Evolutionary conservation across 768 basidiomycete species (phyloP), one percentile per base, ranked within the genome.

Genomic region (Termitomyces sp.): DNA sequence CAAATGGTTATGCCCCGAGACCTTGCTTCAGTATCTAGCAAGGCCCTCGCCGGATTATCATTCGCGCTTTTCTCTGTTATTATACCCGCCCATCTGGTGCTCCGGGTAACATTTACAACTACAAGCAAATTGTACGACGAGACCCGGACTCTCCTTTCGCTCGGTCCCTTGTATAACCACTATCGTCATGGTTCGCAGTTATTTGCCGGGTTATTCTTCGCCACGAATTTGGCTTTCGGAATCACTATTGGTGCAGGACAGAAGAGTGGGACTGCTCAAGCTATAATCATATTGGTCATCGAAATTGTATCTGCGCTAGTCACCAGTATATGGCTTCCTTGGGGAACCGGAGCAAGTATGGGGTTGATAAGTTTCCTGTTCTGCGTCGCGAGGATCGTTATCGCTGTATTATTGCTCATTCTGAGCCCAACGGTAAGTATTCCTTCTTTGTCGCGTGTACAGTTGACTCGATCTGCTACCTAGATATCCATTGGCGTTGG

Each of bases 261-360:
- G 73, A 77, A 78, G 56, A 91, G 89, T 57, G 96, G 95, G 3
- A 95, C 93, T 0, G 86, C 91, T 3, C 97, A 98, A 66, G 89
- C 94, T 3, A 85, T 96, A 60, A 78, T 98, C 51, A 85, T 99
- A 59, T 78, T 98, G 25, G 80, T 97, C 29, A 82, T 93, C 18
- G 97, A 99, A 68, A 88, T 99, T 15, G 78, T 78, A 20, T 86
- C 89, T 41, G 91, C 94, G 5, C 74, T 98, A 54, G 83, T 91
- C 25, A 97, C 95, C 31, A 94, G 91, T 57, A 76, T 96, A 31
- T 97, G 93, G 93, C 80, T 97, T 56, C 95, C 95, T 16, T 99
- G 96, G 96, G 93, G 92, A 29, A 89, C 89, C 50, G 94, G 96
- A 1, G 94, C 96, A 2, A 91, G 93, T 57, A 98, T 98, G 97